Evolutionary conservation across 2,329 filamentous ascomycete species (phyloP).

Genomic region (Alternaria longipes): DNA sequence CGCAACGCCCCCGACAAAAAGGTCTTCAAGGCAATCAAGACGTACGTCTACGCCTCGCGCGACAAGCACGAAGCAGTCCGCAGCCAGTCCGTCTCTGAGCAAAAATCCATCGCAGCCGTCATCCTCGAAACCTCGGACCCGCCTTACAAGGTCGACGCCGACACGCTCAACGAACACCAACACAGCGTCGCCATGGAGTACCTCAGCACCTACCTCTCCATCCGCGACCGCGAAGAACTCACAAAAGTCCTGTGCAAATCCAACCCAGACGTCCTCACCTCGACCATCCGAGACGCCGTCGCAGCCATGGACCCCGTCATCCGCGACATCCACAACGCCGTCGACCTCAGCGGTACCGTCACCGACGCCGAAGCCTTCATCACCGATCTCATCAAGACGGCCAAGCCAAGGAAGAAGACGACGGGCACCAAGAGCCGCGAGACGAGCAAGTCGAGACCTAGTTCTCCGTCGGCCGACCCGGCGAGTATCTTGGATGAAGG

Average conservation of each 20-base stretch:
- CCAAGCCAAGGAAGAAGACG: slow-evolving; percentile 50
- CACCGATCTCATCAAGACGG: slow-evolving; percentile 72
- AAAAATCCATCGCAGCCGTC: slow-evolving; percentile 70
- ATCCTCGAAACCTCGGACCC: slow-evolving; percentile 66
- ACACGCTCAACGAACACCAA: slow-evolving; percentile 65
- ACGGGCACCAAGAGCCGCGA: slow-evolving; percentile 32
- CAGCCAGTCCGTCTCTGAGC: slow-evolving; percentile 61
- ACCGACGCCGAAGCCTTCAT: slow-evolving; percentile 73
- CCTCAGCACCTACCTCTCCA: slow-evolving; percentile 73
- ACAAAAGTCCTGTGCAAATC: slow-evolving; percentile 72
- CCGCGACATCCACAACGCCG: slow-evolving; percentile 72
- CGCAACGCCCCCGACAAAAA: slow-evolving; percentile 68
- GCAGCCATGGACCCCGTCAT: slow-evolving; percentile 79
- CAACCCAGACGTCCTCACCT: slow-evolving; percentile 77
- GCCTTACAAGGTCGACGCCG: slow-evolving; percentile 53
- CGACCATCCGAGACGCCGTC: slow-evolving; percentile 70
- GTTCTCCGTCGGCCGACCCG: slow-evolving; percentile 26
- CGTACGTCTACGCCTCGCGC: slow-evolving; percentile 63
- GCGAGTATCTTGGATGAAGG: slow-evolving; percentile 36
- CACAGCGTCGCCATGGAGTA: slow-evolving; percentile 74
- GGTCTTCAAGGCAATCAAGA: slow-evolving; percentile 68
- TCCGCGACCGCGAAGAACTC: slow-evolving; percentile 78
- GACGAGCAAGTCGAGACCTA: slow-evolving; percentile 30
- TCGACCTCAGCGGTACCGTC: slow-evolving; percentile 76
- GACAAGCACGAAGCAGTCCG: slow-evolving; percentile 68